A percentile compares a stretch with the other conserved stretches of the same genome.
These are phyloP conservation scores for Neurospora crassa DNA, from an alignment of 2,329 filamentous ascomycete species.

Conservation along the genomic window DNA sequence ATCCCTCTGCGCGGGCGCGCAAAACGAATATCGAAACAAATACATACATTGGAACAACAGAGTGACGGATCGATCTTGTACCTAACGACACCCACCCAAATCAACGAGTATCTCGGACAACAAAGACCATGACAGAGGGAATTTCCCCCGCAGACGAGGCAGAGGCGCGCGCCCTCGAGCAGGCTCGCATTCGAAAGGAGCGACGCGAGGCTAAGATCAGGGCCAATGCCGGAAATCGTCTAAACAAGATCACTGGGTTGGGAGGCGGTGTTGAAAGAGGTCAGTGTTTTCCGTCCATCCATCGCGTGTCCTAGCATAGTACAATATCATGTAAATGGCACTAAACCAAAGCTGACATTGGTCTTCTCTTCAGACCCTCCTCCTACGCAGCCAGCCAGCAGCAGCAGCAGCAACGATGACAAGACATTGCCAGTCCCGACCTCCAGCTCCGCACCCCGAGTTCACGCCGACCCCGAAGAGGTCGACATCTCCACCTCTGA, in stretches of 20 bases:
- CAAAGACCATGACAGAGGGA: conserved; percentile 27
- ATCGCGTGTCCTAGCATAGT: not conserved
- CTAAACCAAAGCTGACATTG: not conserved
- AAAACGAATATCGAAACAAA: not conserved
- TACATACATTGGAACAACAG: not conserved
- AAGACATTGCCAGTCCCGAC: conserved; percentile 22
- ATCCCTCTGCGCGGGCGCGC: not conserved
- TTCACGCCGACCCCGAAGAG: conserved; percentile 59
- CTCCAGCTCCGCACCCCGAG: conserved; percentile 19
- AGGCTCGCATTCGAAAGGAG: conserved; percentile 68
- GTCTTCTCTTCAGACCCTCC: not conserved
- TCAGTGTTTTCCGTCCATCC: conserved; percentile 14
- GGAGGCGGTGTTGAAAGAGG: conserved; percentile 47
- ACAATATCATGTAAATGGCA: not conserved
- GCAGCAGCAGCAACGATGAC: conserved; percentile 12
- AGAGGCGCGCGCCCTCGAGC: conserved; percentile 46
- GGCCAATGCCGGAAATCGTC: conserved; percentile 56
- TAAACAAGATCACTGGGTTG: conserved; percentile 67
- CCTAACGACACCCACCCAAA: not conserved
- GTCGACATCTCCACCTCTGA: conserved; percentile 59
- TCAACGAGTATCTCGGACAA: conserved; percentile 20
- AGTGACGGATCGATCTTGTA: not conserved
- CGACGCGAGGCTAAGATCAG: conserved; percentile 71
- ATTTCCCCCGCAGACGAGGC: conserved; percentile 34
- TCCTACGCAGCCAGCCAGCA: not conserved